Conservation (phyloP, 2,329 filamentous ascomycete species). For the Dichotomopilus funicola region DNA sequence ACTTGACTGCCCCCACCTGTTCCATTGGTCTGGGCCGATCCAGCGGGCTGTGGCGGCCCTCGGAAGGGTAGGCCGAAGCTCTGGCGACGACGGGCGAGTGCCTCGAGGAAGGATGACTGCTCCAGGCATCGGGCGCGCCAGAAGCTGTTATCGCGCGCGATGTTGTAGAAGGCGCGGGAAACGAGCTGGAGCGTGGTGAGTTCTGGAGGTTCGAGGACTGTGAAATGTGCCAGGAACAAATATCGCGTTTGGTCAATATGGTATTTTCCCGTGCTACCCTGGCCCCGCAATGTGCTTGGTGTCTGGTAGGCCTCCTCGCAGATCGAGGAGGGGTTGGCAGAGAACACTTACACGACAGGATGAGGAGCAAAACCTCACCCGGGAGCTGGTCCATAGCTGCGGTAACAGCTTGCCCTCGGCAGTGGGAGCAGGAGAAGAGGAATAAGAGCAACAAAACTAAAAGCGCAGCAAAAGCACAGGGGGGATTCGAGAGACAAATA, state of each 20-base stretch:
- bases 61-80: conserved; percentile 31
- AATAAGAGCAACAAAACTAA: neutral
- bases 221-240: neutral
- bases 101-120: conserved; percentile 58
- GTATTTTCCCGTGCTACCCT: neutral
- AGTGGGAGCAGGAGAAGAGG: neutral
- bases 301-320: neutral
- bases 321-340: neutral
- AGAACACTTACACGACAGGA: conserved; percentile 50
- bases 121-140: conserved; percentile 74
- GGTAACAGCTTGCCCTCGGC: neutral
- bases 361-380: conserved; percentile 57
- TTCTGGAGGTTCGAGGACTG: conserved; percentile 58
- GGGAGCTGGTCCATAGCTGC: conserved; percentile 42
- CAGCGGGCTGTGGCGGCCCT: neutral
- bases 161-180: conserved; percentile 56
- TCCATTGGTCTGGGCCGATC: too few relatives aligned
- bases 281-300: neutral
- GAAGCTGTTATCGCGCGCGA: conserved; percentile 67
- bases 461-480: neutral
- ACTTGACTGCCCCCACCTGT: too few relatives aligned
- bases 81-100: conserved; percentile 48
- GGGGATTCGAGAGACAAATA: neutral
- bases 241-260: neutral
- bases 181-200: conserved; percentile 64